Evolutionary conservation across 192 early-diverging fungal genomes (phyloP).

Genomic region (Spinellus fusiger): DNA sequence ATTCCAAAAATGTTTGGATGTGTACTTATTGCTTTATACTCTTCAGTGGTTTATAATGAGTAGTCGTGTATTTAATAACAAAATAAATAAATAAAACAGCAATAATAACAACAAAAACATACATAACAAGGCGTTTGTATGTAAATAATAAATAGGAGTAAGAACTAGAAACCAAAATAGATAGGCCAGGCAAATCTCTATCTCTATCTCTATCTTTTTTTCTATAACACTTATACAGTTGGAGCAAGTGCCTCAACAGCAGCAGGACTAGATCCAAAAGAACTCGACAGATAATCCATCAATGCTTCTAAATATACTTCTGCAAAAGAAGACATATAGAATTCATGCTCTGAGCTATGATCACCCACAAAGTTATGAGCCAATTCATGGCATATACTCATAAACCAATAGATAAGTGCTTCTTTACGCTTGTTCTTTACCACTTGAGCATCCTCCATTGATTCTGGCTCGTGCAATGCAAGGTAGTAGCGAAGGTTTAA

Average conservation of each 20-base stretch:
- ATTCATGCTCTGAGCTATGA: constrained; percentile 75
- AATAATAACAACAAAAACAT: too few species aligned
- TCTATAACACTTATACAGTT: not conserved
- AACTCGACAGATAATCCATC: constrained; percentile 18
- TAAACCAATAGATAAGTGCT: constrained; percentile 76
- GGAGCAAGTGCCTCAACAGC: not conserved
- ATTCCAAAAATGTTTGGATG: too few species aligned
- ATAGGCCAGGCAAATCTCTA: too few species aligned
- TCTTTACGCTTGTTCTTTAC: constrained; percentile 29
- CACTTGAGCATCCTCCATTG: constrained; percentile 7
- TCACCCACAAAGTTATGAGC: constrained; percentile 66
- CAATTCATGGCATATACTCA: constrained; percentile 78
- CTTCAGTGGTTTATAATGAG: too few species aligned
- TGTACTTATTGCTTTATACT: too few species aligned
- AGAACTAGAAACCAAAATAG: too few species aligned
- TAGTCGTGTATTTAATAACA: too few species aligned
- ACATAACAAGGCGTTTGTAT: too few species aligned
- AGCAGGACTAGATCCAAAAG: not conserved
- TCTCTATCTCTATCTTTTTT: not conserved
- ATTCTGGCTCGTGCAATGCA: constrained; percentile 51
- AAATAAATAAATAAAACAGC: too few species aligned
- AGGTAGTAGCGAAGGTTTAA: constrained; percentile 81
- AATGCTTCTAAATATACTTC: constrained; percentile 51
- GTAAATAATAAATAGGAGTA: too few species aligned
- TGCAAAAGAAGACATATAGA: constrained; percentile 77